Base-by-base conservation (phyloP, 192 early-diverging fungal species). In the Podila epicladia region DNA sequence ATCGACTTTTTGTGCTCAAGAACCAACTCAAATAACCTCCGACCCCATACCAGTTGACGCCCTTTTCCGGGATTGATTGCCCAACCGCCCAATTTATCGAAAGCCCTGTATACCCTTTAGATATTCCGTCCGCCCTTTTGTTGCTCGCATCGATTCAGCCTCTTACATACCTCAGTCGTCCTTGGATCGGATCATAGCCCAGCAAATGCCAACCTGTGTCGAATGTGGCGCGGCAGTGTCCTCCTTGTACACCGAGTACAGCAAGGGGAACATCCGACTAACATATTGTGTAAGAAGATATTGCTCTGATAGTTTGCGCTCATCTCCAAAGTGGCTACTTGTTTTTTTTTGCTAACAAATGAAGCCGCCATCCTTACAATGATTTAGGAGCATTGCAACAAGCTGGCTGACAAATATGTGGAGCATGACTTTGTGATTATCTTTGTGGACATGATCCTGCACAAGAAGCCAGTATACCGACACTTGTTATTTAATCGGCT, bases 391-490 rank as follows among this genome's bases (percentile, higher is more conserved):
- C 82, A 84, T 33, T 95, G 94, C 84, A 87, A 92, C 41, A 85
- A 92, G 51, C 93, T 96, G 75, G 95, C 94, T 49, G 96, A 97
- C 89, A 95, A 95, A 74, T 97, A 97, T 84, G 89, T 96, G 48
- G 96, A 97, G 82, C 91, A 94, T 82, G 96, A 97, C 73, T 88
- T 92, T 71, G 88, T 95, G 20, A 90, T 95, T 51, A 89, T 95
- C 63, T 96, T 96, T 71, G 94, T 97, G 71, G 96, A 97, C 83
- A 94, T 97, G 95, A 75, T 96, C 17, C 85, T 97, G 53, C 93
- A 94, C 76, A 94, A 95, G 80, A 89, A 91, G 49, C 93, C 93
- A 65, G 94, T 93, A 4, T 97, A 95, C 82, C 88, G 94, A 9
- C 96, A 97, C 75, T 63, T 97, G 59, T 75, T 97, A 17, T 93